Percentiles rank a stretch among this genome's conserved stretches.
phyloP scores from a whole-genome alignment of 2,329 filamentous ascomycete species.

The Emergomyces pasteurianus region DNA sequence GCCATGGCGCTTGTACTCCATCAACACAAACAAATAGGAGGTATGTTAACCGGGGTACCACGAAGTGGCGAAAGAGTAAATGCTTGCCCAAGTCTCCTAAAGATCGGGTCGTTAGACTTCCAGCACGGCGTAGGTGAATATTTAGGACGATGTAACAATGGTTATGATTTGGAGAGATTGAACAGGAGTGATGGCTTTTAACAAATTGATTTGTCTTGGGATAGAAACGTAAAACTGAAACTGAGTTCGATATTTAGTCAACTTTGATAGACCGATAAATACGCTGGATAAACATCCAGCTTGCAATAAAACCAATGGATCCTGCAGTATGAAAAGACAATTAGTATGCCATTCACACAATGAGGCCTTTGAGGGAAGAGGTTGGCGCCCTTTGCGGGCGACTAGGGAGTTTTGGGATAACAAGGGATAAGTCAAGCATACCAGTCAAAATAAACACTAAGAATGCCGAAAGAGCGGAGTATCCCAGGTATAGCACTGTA shows the following conservation, averaged over 20 bases:
- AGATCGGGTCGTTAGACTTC: neutral
- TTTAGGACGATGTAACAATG: neutral
- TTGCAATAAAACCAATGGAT: slow-evolving; percentile 88
- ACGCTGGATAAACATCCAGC: slow-evolving; percentile 84
- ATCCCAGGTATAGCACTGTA: slow-evolving; percentile 84
- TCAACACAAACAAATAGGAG: neutral
- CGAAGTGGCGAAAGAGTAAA: neutral
- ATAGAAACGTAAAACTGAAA: neutral
- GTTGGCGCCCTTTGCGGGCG: slow-evolving; percentile 10
- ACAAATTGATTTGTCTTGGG: neutral
- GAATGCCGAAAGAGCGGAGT: slow-evolving; percentile 78
- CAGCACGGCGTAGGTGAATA: neutral
- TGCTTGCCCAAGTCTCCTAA: neutral
- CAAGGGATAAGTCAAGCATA: slow-evolving; percentile 37
- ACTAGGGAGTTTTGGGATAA: slow-evolving; percentile 1
- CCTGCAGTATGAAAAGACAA: slow-evolving; percentile 40
- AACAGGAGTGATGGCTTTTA: neutral
- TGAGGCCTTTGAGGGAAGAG: slow-evolving; percentile 1
- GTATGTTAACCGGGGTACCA: neutral
- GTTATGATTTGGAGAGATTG: neutral
- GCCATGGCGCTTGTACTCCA: neutral
- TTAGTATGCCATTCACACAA: neutral
- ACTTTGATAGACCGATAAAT: slow-evolving; percentile 99
- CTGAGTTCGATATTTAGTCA: slow-evolving; percentile 46
- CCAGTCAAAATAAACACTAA: slow-evolving; percentile 90